Evolutionary conservation across 2,329 filamentous ascomycete species (phyloP).

Genomic region (Ramichloridium luteum): DNA sequence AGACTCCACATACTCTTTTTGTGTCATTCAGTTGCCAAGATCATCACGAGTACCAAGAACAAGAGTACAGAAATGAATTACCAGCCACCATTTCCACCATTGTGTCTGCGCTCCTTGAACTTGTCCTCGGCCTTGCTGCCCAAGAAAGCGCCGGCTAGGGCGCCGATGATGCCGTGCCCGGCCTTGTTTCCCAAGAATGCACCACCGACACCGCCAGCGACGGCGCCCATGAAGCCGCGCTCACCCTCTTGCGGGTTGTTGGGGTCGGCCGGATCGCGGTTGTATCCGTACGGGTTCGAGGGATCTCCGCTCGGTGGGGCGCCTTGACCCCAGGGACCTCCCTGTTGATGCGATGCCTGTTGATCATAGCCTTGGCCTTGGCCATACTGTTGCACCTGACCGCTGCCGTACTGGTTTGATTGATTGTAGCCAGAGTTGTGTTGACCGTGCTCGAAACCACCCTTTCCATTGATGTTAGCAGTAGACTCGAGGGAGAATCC

Average conservation of each 20-base stretch:
- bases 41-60: too few relatives aligned
- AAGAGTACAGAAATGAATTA: too few relatives aligned
- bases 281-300: slow-evolving; percentile 27
- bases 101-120: slow-evolving; percentile 33
- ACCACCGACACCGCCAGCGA: slow-evolving; percentile 46
- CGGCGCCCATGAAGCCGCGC: slow-evolving; percentile 44
- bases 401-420: slow-evolving; percentile 12
- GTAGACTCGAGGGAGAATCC: slow-evolving; percentile 23
- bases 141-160: slow-evolving; percentile 44
- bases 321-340: slow-evolving; percentile 30
- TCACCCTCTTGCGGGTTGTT: slow-evolving; percentile 40
- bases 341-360: slow-evolving; percentile 21
- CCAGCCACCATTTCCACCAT: slow-evolving; percentile 10
- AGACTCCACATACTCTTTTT: too few relatives aligned
- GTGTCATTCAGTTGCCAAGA: too few relatives aligned
- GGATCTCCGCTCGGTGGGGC: slow-evolving; percentile 24
- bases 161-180: slow-evolving; percentile 43
- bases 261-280: slow-evolving; percentile 25
- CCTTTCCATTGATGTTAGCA: slow-evolving; percentile 16
- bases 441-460: slow-evolving; percentile 18
- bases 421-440: slow-evolving; percentile 17
- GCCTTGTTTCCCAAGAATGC: slow-evolving; percentile 44
- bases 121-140: slow-evolving; percentile 45
- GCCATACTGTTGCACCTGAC: slow-evolving; percentile 16
- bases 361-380: slow-evolving; percentile 9